Conservation (phyloP, 176 grass and related monocot genomes). For the Rhipidocladum racemiflorum region DNA sequence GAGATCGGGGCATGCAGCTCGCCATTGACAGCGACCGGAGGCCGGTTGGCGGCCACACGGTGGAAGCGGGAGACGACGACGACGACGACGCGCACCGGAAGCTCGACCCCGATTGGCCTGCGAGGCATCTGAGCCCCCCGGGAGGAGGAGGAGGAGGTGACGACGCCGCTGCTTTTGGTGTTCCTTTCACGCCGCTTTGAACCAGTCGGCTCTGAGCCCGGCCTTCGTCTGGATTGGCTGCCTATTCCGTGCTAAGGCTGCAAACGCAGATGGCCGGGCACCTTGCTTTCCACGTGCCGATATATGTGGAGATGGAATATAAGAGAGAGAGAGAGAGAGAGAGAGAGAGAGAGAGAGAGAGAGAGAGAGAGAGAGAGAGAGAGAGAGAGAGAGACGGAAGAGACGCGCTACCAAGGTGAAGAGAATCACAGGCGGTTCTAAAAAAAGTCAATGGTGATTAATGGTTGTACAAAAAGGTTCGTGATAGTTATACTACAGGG, state of each 20-base stretch:
- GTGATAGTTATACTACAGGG: too few species aligned
- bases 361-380: background rate
- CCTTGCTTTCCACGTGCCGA: background rate
- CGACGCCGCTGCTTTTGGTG: background rate
- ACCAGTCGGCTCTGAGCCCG: background rate
- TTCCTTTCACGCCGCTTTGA: background rate
- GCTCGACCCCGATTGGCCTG: background rate
- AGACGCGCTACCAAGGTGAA: too few species aligned
- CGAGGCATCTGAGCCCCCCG: background rate
- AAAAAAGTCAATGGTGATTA: too few species aligned
- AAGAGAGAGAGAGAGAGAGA: background rate
- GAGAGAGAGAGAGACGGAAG: background rate
- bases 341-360: background rate
- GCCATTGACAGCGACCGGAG: background rate
- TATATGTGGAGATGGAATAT: constrained; percentile 16
- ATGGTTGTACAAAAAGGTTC: too few species aligned
- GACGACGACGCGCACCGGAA: background rate
- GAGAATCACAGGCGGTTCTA: too few species aligned
- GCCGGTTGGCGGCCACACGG: background rate
- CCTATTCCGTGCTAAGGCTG: background rate
- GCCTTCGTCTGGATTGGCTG: background rate
- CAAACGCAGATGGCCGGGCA: background rate
- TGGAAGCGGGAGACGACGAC: background rate
- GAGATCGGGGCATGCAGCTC: too few species aligned
- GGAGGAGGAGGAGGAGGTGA: background rate